Evolutionary conservation across 495 filamentous ascomycete genomes (phyloP).

Genomic region (Trypethelium eluteriae): DNA sequence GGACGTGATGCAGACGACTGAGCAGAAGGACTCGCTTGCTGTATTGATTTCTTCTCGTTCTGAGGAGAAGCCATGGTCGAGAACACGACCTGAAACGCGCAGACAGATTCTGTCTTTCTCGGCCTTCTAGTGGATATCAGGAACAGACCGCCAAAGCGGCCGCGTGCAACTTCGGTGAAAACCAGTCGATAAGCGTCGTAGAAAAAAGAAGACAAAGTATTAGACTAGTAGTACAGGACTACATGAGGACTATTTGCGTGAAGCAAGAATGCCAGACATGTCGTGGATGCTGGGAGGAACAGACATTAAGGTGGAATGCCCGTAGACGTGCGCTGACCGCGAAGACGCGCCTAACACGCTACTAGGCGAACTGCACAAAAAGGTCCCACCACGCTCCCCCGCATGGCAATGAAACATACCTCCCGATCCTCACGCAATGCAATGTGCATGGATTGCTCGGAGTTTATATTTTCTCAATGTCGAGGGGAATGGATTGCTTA

Average conservation of each 20-base stretch:
- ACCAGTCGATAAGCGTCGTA: not conserved
- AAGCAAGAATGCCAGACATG: not conserved
- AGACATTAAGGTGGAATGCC: constrained; percentile 9
- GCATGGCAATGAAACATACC: constrained; percentile 10
- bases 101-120: not conserved
- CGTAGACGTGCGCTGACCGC: constrained; percentile 10
- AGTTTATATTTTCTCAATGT: no score
- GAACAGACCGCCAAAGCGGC: constrained; percentile 7
- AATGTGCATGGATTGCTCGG: not conserved
- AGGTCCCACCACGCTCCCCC: not conserved
- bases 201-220: not conserved
- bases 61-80: constrained; percentile 3
- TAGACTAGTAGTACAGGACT: constrained; percentile 4
- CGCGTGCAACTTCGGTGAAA: not conserved
- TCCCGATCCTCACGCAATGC: not conserved
- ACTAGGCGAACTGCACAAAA: constrained; percentile 13
- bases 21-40: constrained; percentile 1
- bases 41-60: constrained; percentile 4
- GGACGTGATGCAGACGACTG: constrained; percentile 31
- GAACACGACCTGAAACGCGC: constrained; percentile 4
- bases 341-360: constrained; percentile 10
- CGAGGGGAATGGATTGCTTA: no score
- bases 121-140: constrained; percentile 6
- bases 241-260: not conserved
- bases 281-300: not conserved